Base-by-base conservation (phyloP, 345 rosid species). In the Linum trigynum region DNA sequence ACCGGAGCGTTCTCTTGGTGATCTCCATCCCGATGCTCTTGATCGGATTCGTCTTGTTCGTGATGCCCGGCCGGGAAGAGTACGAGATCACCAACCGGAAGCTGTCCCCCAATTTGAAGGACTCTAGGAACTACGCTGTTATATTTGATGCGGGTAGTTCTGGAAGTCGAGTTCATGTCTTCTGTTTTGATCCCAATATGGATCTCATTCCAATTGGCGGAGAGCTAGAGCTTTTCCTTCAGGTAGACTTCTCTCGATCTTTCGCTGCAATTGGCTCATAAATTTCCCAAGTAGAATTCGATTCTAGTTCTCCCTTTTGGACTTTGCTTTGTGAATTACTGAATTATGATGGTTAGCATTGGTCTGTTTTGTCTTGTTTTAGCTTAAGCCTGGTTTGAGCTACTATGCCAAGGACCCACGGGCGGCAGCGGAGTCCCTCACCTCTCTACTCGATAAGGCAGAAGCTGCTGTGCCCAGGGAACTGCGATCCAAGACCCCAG, bases 71-170 rank as follows among this genome's bases (percentile, higher is more conserved):
- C 32, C 72, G 81, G 59, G 77, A 76, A 65, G 82, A 81, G 79
- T 74, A 75, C 66, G 79, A 73, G 55, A 50, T 81, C 59, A 61
- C 36, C 56, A 74, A 65, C 71, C 76, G 95, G n/a, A 85, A 79
- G 77, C 66, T 82, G 57, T 77, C 84, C 12, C 80, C 85, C 0
- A 72, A 64, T 57, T 68, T 71, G 11, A 77, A 71, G 62, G 68
- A 66, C 59, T 68, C 79, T 0, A 84, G 66, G 83, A 85, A 69
- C 42, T 94, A 76, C 40, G 96, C 97, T 0, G 96, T 94, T 38
- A 73, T 94, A 55, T 94, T 94, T 53, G 95, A 94, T 38, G 99
- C 99, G 4, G 97, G 99, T 0, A 94, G 97, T 70, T 90, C 99
- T 12, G 97, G 97, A 32, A 94, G 99, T 70, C 81, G 99, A 39